phyloP scores from a whole-genome alignment of 176 grass and related monocot genomes.

The Triticum monococcum region DNA sequence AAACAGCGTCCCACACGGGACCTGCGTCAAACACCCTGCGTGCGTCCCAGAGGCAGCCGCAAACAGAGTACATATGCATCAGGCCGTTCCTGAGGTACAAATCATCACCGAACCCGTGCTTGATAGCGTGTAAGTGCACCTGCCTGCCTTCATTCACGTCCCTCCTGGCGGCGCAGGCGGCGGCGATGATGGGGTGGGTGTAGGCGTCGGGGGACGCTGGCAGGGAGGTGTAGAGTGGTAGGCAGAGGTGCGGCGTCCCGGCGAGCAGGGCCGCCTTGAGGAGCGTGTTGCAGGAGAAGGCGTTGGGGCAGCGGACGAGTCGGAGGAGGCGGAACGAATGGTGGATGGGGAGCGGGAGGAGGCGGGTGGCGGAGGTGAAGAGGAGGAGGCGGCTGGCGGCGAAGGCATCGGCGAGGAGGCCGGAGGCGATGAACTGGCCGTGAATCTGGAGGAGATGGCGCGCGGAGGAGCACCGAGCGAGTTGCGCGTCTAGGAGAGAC shows the following conservation, averaged over 20 bases:
- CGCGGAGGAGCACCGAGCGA: constrained; percentile 52
- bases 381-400: constrained; percentile 70
- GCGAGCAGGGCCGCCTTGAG: constrained; percentile 47
- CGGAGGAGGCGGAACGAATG: constrained; percentile 51
- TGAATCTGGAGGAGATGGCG: constrained; percentile 70
- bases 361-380: constrained; percentile 44
- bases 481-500: constrained; percentile 73
- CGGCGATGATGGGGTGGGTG: constrained; percentile 60
- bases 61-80: constrained; percentile 73
- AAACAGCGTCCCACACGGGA: constrained; percentile 78
- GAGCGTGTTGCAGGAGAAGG: constrained; percentile 71
- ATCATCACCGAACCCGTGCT: constrained; percentile 57
- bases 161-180: constrained; percentile 47
- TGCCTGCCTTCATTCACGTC: constrained; percentile 54
- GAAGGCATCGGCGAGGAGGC: constrained; percentile 76
- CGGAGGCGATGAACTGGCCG: constrained; percentile 61
- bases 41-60: constrained; percentile 50
- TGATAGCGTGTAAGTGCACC: constrained; percentile 51
- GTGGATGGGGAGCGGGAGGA: constrained; percentile 46
- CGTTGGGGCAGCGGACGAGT: constrained; percentile 55
- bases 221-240: constrained; percentile 66
- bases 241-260: constrained; percentile 49
- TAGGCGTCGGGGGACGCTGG: constrained; percentile 48
- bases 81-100: constrained; percentile 71
- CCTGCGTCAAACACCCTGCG: constrained; percentile 64